A percentile compares a stretch with the other conserved stretches of the same genome.
Conservation (phyloP, 2,329 filamentous ascomycete species). For the Biscogniauxia marginata region DNA sequence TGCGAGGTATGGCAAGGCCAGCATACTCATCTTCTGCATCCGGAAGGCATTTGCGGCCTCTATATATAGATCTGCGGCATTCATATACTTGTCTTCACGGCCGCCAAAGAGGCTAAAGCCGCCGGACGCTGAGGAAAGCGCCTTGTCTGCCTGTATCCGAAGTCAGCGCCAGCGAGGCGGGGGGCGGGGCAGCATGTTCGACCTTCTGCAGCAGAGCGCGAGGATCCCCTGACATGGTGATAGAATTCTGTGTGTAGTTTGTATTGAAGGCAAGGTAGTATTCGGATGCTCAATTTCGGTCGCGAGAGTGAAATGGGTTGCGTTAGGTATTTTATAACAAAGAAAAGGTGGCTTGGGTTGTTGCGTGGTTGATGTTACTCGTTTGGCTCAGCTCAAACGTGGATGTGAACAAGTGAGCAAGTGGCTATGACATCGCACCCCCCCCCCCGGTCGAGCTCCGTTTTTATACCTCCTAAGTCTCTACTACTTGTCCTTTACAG, state of each 20-base stretch:
- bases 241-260: conserved; percentile 2
- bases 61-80: conserved; percentile 81
- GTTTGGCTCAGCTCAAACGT: not conserved
- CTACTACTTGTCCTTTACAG: not conserved
- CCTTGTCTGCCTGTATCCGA: conserved; percentile 75
- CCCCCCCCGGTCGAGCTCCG: no score
- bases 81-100: conserved; percentile 82
- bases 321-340: not conserved
- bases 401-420: not conserved
- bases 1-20: not conserved
- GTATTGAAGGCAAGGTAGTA: not conserved
- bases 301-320: not conserved
- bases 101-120: conserved; percentile 92
- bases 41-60: conserved; percentile 91
- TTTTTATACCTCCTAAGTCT: not conserved
- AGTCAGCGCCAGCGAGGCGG: conserved; percentile 21
- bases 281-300: not conserved
- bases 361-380: not conserved
- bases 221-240: conserved; percentile 71
- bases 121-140: conserved; percentile 67
- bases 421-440: not conserved
- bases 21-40: conserved; percentile 77
- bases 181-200: conserved; percentile 30
- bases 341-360: not conserved
- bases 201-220: conserved; percentile 78